Conservation (phyloP, 371 early-diverging fungal genomes). For the Apophysomyces sp. region DNA sequence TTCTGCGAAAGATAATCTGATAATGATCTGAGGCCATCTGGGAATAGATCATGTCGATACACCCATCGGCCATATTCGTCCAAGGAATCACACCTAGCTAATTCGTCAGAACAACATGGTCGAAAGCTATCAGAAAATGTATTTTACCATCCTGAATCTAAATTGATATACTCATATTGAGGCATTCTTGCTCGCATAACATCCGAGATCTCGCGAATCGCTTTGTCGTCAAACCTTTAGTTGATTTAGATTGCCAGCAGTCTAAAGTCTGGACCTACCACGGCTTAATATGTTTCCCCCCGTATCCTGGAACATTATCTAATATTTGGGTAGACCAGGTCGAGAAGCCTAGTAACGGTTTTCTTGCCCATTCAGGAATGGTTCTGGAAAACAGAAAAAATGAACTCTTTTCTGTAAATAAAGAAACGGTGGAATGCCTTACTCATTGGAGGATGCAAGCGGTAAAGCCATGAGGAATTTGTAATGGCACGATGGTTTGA, state of each 20-base stretch:
- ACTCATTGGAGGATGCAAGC: neutral
- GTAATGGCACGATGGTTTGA: no score
- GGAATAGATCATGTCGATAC: conserved; percentile 35
- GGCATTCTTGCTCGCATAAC: conserved; percentile 40
- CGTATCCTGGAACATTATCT: conserved; percentile 44
- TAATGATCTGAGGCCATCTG: conserved; percentile 30
- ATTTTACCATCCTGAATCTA: conserved; percentile 48
- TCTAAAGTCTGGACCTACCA: conserved; percentile 19
- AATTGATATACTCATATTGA: conserved; percentile 40
- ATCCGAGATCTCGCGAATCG: conserved; percentile 33
- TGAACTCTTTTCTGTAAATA: neutral
- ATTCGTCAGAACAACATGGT: neutral
- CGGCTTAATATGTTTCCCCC: conserved; percentile 37
- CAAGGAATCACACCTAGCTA: conserved; percentile 29
- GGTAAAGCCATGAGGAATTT: neutral
- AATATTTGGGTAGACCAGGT: conserved; percentile 49
- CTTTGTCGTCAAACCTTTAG: conserved; percentile 38
- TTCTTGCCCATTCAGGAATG: conserved; percentile 25
- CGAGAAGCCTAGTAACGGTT: conserved; percentile 44
- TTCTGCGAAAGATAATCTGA: conserved; percentile 29
- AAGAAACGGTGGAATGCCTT: neutral
- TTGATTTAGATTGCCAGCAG: neutral
- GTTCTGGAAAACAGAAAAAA: neutral
- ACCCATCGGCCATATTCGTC: conserved; percentile 46
- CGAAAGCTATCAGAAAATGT: neutral